Base-by-base conservation (phyloP, 1,284 basidiomycete genomes). In the Anthracocystis walkeri region DNA sequence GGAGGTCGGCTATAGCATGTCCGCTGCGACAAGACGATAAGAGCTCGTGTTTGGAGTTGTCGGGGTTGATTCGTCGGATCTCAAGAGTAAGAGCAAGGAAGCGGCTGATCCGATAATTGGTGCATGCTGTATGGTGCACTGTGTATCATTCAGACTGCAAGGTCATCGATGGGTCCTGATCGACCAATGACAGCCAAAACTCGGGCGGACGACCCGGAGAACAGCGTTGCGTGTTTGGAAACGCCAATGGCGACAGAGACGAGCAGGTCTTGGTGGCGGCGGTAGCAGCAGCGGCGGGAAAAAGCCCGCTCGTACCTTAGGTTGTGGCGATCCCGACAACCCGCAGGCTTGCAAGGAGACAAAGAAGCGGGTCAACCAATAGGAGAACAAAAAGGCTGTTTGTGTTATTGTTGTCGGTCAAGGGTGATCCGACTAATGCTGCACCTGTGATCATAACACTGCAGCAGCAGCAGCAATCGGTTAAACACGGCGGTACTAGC, bases 281-380 rank as follows among this genome's bases (percentile, higher is more conserved):
- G n/a, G 18, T 12, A 42, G 27, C 7, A 20, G n/a, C 41, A 12
- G 41, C 18, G 41, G 41, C 18, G 41, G 48, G 29, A 31, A 16
- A 31, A 49, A 20, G 6, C n/a, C 27, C 27, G 46, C 6, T 48
- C 16, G 35, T 18, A 38, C 56, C 56, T 54, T 54, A 38, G 62
- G 56, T 44, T 54, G 50, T 52, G 48, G 60, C 48, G 20, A 57
- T 53, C 33, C 50, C 62, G 50, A 48, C 33, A 18, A 31, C 12
- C 48, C 48, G 29, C n/a, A 31, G 48, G 48, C 31, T 48, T n/a
- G 14, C 41, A n/a, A 31, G 48, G 48, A 31, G 18, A 12, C 27
- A 31, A 7, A 10, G n/a, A 29, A 29, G n/a, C 25, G 46, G 46
- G 25, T 33, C 48, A 49, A 29, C 48, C 18, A 29, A 46, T 20